phyloP scores from a whole-genome alignment of 495 filamentous ascomycete genomes.

The Penicillium maclennaniae region DNA sequence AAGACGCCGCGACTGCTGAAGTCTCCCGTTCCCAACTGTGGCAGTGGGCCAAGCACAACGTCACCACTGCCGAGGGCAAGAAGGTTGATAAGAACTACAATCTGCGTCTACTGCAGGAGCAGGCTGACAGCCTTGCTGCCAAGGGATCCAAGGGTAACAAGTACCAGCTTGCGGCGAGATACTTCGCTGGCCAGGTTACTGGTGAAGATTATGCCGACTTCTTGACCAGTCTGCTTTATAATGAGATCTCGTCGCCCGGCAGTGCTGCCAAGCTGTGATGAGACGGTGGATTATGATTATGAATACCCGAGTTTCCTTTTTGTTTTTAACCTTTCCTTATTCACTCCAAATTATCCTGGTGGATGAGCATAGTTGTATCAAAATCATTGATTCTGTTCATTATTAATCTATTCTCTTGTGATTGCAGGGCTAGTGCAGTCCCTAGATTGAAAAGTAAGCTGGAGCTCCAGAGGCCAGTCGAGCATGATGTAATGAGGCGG shows the following conservation, averaged over 20 bases:
- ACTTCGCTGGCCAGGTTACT: slow-evolving; percentile 89
- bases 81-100: slow-evolving; percentile 89
- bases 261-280: slow-evolving; percentile 76
- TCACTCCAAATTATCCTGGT: slow-evolving; percentile 2
- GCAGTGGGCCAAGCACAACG: slow-evolving; percentile 91
- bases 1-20: slow-evolving; percentile 96
- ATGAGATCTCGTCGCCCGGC: slow-evolving; percentile 89
- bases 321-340: slow-evolving; percentile 2
- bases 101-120: slow-evolving; percentile 80
- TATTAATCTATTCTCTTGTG: neutral
- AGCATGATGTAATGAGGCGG: too few relatives aligned
- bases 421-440: too few relatives aligned
- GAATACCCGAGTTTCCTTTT: slow-evolving; percentile 25
- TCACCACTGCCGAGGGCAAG: slow-evolving; percentile 84
- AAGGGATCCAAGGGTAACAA: slow-evolving; percentile 88
- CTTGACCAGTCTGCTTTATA: slow-evolving; percentile 89
- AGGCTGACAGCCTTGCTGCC: slow-evolving; percentile 67
- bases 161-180: slow-evolving; percentile 83
- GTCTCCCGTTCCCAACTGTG: slow-evolving; percentile 89
- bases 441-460: too few relatives aligned
- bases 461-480: too few relatives aligned
- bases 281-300: slow-evolving; percentile 19
- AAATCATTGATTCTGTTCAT: slow-evolving; percentile 5
- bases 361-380: slow-evolving; percentile 22
- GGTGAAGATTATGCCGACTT: slow-evolving; percentile 98